Evolutionary conservation across 345 rosid genomes (phyloP), one percentile per base, ranked within the genome.

Genomic region (Bruguiera sexangula): DNA sequence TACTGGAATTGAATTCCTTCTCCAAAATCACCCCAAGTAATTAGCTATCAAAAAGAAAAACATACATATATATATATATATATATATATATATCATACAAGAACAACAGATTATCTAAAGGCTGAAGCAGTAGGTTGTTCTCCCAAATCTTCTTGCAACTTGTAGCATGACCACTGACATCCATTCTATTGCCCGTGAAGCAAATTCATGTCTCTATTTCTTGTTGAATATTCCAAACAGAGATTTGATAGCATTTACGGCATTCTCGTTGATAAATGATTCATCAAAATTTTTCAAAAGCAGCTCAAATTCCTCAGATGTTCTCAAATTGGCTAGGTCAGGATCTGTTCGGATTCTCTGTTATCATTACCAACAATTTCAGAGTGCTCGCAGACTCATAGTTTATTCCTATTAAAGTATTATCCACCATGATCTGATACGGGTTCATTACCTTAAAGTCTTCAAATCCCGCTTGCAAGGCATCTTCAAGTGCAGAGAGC

Each of bases 331-430:
- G 66, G 69, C 86, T 7, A 95, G 75, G 73, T 95, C 99, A 31
- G 99, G 97, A 81, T 95, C 99, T 29, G 83, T 75, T 75, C 93
- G 83, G 79, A 92, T 85, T 83, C 93, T 85, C 97, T 95, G 92
- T 65, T 62, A 71, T 71, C 66, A 77, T 32, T 24, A 62, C 20
- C 46, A 63, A 65, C 58, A 65, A 68, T 57, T 30, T 79, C 27
- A 70, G 63, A 68, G 21, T 52, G 54, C 67, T 34, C 1, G 9
- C 6, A 34, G 9, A 34, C 2, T 64, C 0, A 3, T 1, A 59
- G 31, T 15, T 10, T 20, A 55, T 20, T 26, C 36, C 24, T 29
- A 24, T 4, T 51, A 48, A 19, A 34, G 6, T 37, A 52, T 4
- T 30, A 16, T 62, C n/a, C 55, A 20, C 8, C 8, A 16, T 48